Base-by-base conservation (phyloP, 1,139 yeast species). In the Candida smagusa region DNA sequence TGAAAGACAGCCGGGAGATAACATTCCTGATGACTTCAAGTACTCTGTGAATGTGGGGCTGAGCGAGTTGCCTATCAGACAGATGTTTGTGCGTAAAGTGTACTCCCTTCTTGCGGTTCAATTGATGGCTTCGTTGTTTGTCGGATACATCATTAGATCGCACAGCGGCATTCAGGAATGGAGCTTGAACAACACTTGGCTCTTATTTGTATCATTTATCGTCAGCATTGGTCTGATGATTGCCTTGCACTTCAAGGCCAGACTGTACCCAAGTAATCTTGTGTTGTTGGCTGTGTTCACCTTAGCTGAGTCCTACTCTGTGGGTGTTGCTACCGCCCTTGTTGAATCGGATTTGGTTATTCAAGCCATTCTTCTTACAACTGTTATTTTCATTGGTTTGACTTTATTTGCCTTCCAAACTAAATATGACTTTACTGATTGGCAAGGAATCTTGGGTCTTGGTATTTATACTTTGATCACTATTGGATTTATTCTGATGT, bases 371-470 rank as follows among this genome's bases (percentile, higher is more conserved):
- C 57, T 80, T 30, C 70, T 88, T 39, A 88, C 96, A 0, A 59
- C 77, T 22, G 63, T 84, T 11, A 75, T 88, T 6, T 88, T 88
- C 45, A 61, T 79, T 22, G 95, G 95, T 0, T 77, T 88, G 41
- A 81, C 95, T 0, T 36, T 79, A 21, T 82, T 87, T 61, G 92
- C 96, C 3, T 68, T 84, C 59, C 95, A 88, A 57, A 76, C 90
- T n/a, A 81, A 78, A 54, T 85, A 85, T 53, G 95, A 87, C 56
- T 80, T 84, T 54, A 76, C 83, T 9, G 73, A 84, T 40, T 82
- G 89, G 82, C 79, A 81, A 43, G 84, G 88, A 12, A 73, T 72
- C 31, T 65, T 81, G 39, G 77, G 79, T 28, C 71, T 77, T 55
- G 77, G 75, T 2, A 58, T 88, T 26, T 83, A 88, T 78, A 75